A percentile compares a stretch with the other conserved stretches of the same genome.
These are phyloP conservation scores for Furcasterigmium sp. DNA, from an alignment of 2,329 filamentous ascomycete genomes.

Conservation along the genomic window DNA sequence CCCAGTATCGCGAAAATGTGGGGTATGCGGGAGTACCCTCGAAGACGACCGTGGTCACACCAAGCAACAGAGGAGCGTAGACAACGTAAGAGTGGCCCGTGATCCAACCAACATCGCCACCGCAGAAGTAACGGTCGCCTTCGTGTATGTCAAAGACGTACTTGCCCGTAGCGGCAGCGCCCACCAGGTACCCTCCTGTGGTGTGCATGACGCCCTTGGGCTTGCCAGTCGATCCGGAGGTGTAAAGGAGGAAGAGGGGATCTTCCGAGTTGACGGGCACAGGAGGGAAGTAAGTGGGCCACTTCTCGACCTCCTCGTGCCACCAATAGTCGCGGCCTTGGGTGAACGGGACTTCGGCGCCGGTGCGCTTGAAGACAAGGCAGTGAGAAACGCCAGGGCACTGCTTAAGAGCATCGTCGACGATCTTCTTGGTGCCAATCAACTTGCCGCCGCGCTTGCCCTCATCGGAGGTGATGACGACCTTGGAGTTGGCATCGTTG, in stretches of 20 bases:
- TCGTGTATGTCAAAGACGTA: conserved; percentile 99
- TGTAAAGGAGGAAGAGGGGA: conserved; percentile 95
- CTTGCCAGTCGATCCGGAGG: conserved; percentile 95
- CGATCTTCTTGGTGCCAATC: conserved; percentile 98
- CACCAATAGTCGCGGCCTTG: conserved; percentile 90
- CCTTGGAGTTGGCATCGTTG: conserved; percentile 81
- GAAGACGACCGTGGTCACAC: conserved; percentile 92
- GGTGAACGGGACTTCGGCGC: conserved; percentile 87
- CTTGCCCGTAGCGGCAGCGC: conserved; percentile 89
- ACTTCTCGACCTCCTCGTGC: conserved; percentile 98
- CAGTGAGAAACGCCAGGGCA: conserved; percentile 83
- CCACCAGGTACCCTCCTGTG: conserved; percentile 90
- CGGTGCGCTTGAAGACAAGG: conserved; percentile 92
- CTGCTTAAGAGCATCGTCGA: conserved; percentile 94
- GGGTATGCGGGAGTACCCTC: conserved; percentile 97
- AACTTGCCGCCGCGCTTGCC: conserved; percentile 96
- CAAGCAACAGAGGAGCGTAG: conserved; percentile 88
- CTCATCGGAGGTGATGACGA: conserved; percentile 96
- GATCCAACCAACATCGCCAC: conserved; percentile 98
- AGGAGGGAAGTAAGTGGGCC: conserved; percentile 85
- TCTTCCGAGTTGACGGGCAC: conserved; percentile 91
- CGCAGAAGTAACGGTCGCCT: conserved; percentile 91
- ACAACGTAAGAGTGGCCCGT: conserved; percentile 98
- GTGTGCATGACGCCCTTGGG: conserved; percentile 99
- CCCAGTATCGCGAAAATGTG: conserved; percentile 98